Percentiles rank a stretch among this genome's conserved stretches.
Evolutionary conservation across 306 rosid species (phyloP).

Genomic region (Castanopsis chinensis): DNA sequence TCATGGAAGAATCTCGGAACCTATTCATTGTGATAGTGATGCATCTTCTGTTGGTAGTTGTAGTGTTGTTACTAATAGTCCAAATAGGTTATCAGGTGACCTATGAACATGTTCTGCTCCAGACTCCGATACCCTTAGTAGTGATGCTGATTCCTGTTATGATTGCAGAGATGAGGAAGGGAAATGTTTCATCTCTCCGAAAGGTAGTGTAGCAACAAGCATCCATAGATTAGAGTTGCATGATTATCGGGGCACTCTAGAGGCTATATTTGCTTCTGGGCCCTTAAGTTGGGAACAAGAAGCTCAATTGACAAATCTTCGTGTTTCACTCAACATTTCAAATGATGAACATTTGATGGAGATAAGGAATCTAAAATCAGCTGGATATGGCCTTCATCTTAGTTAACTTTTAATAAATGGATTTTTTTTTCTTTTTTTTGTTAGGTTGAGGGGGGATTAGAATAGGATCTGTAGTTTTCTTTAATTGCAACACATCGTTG

Average conservation of each 20-base stretch:
- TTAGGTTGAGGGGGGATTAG: background rate
- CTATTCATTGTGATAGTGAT: constrained; percentile 49
- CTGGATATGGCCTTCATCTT: constrained; percentile 27
- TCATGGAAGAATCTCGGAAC: constrained; percentile 46
- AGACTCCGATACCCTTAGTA: constrained; percentile 44
- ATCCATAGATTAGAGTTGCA: constrained; percentile 78
- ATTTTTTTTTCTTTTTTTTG: no score
- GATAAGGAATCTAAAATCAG: constrained; percentile 42
- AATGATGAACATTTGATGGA: constrained; percentile 83
- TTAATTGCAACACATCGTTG: constrained; percentile 6
- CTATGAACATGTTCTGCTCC: constrained; percentile 47
- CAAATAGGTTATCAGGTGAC: constrained; percentile 37
- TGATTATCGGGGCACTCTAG: constrained; percentile 59
- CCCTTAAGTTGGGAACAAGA: constrained; percentile 91
- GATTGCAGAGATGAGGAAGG: constrained; percentile 38
- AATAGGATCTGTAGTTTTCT: background rate
- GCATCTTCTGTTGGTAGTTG: constrained; percentile 86
- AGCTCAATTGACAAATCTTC: constrained; percentile 76
- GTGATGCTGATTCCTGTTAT: constrained; percentile 65
- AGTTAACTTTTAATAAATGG: constrained; percentile 14
- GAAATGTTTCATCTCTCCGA: constrained; percentile 28
- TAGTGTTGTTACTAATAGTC: constrained; percentile 48
- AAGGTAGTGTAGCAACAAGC: constrained; percentile 42
- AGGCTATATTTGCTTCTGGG: constrained; percentile 75
- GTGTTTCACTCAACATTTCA: constrained; percentile 75